Conservation (phyloP, 163 green algal genomes). For the Trebouxia gelatinosa region DNA sequence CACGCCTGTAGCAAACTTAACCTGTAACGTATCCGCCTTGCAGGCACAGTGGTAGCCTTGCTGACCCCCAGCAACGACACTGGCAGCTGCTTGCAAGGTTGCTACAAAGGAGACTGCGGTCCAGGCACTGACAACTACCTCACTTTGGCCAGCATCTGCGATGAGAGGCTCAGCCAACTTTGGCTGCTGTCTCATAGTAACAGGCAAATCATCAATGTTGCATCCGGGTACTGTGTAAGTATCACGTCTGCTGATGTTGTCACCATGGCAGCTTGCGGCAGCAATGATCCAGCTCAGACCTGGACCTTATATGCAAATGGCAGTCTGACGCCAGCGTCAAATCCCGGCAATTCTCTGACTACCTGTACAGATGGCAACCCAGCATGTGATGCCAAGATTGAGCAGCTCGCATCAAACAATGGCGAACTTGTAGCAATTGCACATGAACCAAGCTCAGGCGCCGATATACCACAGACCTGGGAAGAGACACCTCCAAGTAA, state of each 20-base stretch:
- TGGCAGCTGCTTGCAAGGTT: slow-evolving; percentile 4
- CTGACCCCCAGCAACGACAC: not conserved
- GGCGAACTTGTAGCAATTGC: slow-evolving; percentile 5
- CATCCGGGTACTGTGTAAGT: slow-evolving; percentile 5
- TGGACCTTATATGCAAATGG: not conserved
- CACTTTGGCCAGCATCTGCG: not conserved
- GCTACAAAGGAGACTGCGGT: slow-evolving; percentile 16
- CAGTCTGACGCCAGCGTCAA: not conserved
- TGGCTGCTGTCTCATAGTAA: not conserved
- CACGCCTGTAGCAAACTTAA: not conserved
- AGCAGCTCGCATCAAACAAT: not conserved
- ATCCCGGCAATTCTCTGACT: not conserved
- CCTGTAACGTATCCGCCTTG: not conserved
- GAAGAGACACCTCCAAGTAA: slow-evolving; percentile 8
- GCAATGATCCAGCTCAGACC: not conserved
- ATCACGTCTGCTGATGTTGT: not conserved
- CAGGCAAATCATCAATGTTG: slow-evolving; percentile 11
- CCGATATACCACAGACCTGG: not conserved
- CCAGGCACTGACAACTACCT: slow-evolving; percentile 12
- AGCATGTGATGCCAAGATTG: slow-evolving; percentile 4
- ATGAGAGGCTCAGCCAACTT: slow-evolving; percentile 21
- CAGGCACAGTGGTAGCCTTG: not conserved
- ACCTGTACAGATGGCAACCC: not conserved
- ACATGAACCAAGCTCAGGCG: not conserved
- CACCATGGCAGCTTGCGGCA: not conserved